Conservation (phyloP, 2,329 filamentous ascomycete species). For the Podosphaera fusca region DNA sequence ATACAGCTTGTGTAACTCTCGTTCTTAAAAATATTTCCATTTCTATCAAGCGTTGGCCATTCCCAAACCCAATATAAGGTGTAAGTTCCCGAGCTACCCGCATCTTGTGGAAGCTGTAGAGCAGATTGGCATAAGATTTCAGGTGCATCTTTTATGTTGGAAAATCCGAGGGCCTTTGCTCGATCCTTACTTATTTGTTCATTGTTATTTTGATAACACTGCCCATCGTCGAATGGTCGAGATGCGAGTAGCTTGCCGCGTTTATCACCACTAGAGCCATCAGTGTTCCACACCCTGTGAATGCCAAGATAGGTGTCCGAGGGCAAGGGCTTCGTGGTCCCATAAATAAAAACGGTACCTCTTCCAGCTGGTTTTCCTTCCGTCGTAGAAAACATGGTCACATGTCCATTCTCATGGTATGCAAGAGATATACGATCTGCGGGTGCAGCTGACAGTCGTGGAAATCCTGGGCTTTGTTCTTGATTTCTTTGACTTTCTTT, state of each 20-base stretch:
- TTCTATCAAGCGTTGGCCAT: conserved; percentile 42
- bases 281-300: conserved; percentile 52
- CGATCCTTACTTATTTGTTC: conserved; percentile 28
- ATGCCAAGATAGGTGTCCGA: conserved; percentile 35
- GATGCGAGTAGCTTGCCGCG: conserved; percentile 54
- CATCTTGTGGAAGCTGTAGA: conserved; percentile 46
- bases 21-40: conserved; percentile 23
- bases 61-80: conserved; percentile 96
- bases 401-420: conserved; percentile 58
- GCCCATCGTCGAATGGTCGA: conserved; percentile 70
- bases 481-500: conserved; percentile 35
- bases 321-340: conserved; percentile 34
- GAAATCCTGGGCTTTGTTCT: conserved; percentile 6
- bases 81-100: conserved; percentile 38
- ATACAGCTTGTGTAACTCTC: conserved; percentile 37
- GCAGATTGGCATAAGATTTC: conserved; percentile 65
- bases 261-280: conserved; percentile 60
- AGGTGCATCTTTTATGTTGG: conserved; percentile 24
- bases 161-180: conserved; percentile 23
- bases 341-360: conserved; percentile 55
- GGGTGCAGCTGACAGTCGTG: conserved; percentile 21
- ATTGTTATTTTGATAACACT: conserved; percentile 64
- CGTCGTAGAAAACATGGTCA: conserved; percentile 34
- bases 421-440: conserved; percentile 43
- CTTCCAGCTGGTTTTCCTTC: conserved; percentile 38